Conservation (phyloP, 1,284 basidiomycete species). For the Puccinia novopanici region DNA sequence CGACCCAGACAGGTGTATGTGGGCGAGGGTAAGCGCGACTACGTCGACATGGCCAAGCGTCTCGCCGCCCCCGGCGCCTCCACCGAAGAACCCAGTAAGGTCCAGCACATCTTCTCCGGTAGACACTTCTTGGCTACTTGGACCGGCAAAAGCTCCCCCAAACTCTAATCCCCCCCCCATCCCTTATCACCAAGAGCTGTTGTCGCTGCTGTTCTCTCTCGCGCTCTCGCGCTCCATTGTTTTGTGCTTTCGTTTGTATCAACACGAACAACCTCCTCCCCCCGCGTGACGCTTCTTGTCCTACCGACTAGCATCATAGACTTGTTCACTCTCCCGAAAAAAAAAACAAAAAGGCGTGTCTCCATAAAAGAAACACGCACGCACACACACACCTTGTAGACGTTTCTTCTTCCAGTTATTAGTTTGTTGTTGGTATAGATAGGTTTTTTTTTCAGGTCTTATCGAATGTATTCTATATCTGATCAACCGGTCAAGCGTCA, state of each 20-base stretch:
- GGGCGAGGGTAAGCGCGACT: conserved; percentile 71
- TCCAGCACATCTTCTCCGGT: conserved; percentile 40
- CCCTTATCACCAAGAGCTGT: neutral
- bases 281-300: too few relatives aligned
- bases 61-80: neutral
- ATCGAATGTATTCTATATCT: too few relatives aligned
- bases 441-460: too few relatives aligned
- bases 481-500: too few relatives aligned
- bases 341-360: too few relatives aligned
- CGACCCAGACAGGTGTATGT: conserved; percentile 79
- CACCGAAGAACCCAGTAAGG: conserved; percentile 30
- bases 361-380: too few relatives aligned
- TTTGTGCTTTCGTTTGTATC: neutral
- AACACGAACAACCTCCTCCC: neutral
- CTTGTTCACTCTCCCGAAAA: too few relatives aligned
- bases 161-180: neutral
- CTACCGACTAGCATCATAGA: too few relatives aligned
- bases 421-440: too few relatives aligned
- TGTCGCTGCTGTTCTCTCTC: neutral
- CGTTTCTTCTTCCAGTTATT: too few relatives aligned
- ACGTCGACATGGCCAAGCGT: conserved; percentile 65
- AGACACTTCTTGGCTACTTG: conserved; percentile 49
- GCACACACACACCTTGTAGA: too few relatives aligned
- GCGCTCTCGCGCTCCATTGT: neutral
- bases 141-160: conserved; percentile 28